A percentile compares a stretch with the other conserved stretches of the same genome.
phyloP scores from a whole-genome alignment of 495 filamentous ascomycete species.

The Cercophora samala region DNA sequence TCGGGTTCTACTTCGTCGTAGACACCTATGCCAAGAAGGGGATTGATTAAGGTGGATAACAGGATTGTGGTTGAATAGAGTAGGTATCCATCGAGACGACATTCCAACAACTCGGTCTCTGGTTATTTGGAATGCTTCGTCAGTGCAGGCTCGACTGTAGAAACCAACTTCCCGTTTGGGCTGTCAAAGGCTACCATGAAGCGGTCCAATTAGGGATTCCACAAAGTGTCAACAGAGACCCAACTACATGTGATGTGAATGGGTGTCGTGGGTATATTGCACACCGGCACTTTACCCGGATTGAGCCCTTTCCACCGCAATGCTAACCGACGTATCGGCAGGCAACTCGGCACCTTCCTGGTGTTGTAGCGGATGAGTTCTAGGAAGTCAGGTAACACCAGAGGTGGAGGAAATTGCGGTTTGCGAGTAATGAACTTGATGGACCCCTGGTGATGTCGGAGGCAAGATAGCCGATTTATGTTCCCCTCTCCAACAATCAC shows the following conservation, averaged over 20 bases:
- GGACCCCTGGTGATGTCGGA: neutral
- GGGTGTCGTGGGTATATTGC: neutral
- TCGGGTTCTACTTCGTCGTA: neutral
- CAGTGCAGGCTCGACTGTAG: no score
- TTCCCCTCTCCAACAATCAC: neutral
- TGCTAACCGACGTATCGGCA: neutral
- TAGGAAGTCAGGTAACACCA: neutral
- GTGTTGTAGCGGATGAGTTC: neutral
- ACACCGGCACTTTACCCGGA: neutral
- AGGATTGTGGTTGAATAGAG: no score
- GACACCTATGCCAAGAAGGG: no score
- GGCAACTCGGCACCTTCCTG: neutral
- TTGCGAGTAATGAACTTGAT: no score
- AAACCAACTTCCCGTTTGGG: no score
- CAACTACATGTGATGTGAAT: neutral
- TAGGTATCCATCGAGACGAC: no score
- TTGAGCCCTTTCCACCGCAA: neutral
- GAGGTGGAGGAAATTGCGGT: neutral
- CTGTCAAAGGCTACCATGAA: no score
- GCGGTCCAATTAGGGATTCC: no score
- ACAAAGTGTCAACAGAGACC: no score
- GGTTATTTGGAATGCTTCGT: no score
- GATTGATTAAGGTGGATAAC: no score
- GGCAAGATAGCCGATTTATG: neutral
- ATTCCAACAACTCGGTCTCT: no score